These are phyloP conservation scores for Scleroderma citrinum DNA, from an alignment of 768 basidiomycete genomes.

Conservation along the genomic window DNA sequence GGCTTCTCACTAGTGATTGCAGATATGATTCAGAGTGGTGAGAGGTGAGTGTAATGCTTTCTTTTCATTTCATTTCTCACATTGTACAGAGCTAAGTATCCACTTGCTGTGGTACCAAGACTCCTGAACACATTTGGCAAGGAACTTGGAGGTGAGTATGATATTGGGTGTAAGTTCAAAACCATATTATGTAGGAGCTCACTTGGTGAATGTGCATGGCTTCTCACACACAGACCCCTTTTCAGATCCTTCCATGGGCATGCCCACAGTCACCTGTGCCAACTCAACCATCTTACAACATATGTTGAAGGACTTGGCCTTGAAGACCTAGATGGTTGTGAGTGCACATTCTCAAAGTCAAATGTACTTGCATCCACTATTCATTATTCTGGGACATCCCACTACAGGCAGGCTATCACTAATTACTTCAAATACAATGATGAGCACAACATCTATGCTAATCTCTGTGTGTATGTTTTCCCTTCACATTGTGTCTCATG, in stretches of 20 bases:
- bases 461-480: too few species aligned
- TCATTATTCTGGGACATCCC: background rate
- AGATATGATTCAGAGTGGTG: constrained; percentile 22
- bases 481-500: too few species aligned
- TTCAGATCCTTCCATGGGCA: constrained; percentile 19
- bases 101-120: too few species aligned
- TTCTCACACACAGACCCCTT: constrained; percentile 1
- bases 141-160: constrained; percentile 11
- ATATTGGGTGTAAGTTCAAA: constrained; percentile 18
- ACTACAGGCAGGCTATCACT: too few species aligned
- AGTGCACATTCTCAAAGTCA: constrained; percentile 12
- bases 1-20: constrained; percentile 14
- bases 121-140: constrained; percentile 6
- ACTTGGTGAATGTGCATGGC: background rate
- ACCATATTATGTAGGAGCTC: constrained; percentile 9
- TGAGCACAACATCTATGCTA: too few species aligned
- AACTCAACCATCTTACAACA: constrained; percentile 13
- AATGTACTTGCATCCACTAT: background rate
- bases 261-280: constrained; percentile 16
- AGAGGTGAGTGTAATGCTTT: too few species aligned
- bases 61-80: too few species aligned
- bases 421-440: too few species aligned
- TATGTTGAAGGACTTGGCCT: constrained; percentile 13
- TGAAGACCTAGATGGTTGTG: constrained; percentile 18
- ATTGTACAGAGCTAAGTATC: too few species aligned